Percentiles rank a stretch among this genome's conserved stretches.
phyloP scores from a whole-genome alignment of 1,284 basidiomycete species.

The Ceratobasidium sp. region DNA sequence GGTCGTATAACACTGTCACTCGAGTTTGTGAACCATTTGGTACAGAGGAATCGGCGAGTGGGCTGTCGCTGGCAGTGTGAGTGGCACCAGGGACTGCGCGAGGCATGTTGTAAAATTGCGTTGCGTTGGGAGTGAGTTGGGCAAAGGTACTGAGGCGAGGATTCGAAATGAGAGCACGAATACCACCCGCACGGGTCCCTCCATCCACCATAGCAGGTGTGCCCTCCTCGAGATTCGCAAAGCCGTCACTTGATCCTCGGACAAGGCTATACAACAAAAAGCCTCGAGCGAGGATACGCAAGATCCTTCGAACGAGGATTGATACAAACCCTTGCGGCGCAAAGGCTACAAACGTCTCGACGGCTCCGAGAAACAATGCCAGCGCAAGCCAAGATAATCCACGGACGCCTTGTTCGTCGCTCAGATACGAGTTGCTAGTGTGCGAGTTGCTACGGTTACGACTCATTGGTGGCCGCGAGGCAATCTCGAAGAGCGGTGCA shows the following conservation, averaged over 20 bases:
- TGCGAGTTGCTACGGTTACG: conserved; percentile 25
- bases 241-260: conserved; percentile 65
- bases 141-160: conserved; percentile 47
- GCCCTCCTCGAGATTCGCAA: conserved; percentile 27
- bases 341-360: conserved; percentile 75
- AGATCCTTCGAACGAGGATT: conserved; percentile 65
- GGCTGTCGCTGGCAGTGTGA: background rate
- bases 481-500: background rate
- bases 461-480: conserved; percentile 13
- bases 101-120: conserved; percentile 39
- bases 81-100: background rate
- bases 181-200: background rate
- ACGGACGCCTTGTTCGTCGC: conserved; percentile 40
- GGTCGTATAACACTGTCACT: conserved; percentile 39
- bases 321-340: conserved; percentile 63
- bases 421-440: conserved; percentile 20
- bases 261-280: conserved; percentile 68
- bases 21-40: background rate
- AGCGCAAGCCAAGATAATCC: conserved; percentile 69
- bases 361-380: conserved; percentile 68
- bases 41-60: background rate
- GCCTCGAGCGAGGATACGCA: conserved; percentile 66
- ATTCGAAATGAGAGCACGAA: conserved; percentile 44
- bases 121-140: conserved; percentile 44
- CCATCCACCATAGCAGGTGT: background rate